phyloP scores from a whole-genome alignment of 2,329 filamentous ascomycete genomes.

The Alternaria metachromatica region DNA sequence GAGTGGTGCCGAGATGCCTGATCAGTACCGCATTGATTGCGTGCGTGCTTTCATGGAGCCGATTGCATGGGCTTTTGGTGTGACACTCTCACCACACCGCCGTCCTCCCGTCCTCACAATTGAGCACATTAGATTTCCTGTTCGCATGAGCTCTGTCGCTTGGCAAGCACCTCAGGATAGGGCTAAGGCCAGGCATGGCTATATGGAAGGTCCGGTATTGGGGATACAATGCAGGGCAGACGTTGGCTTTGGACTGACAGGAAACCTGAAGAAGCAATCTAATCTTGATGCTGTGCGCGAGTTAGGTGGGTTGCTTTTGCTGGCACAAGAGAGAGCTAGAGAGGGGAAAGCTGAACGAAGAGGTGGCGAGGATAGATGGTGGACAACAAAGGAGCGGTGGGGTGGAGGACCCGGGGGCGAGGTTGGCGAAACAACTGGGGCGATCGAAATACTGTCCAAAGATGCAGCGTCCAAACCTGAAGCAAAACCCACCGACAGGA shows the following conservation, averaged over 20 bases:
- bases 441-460: constrained; percentile 31
- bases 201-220: constrained; percentile 65
- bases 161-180: constrained; percentile 62
- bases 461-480: constrained; percentile 38
- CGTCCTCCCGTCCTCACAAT: constrained; percentile 57
- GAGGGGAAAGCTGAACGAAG: constrained; percentile 59
- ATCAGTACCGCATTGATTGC: constrained; percentile 62
- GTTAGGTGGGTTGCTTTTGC: constrained; percentile 62
- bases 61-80: constrained; percentile 64
- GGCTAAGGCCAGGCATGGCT: constrained; percentile 59
- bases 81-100: constrained; percentile 57
- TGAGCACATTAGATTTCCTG: constrained; percentile 60
- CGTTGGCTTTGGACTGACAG: constrained; percentile 57
- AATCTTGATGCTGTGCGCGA: constrained; percentile 64
- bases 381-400: constrained; percentile 63
- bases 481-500: constrained; percentile 43
- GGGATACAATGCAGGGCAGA: constrained; percentile 63
- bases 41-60: constrained; percentile 65
- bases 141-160: constrained; percentile 62
- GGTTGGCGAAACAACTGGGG: constrained; percentile 43
- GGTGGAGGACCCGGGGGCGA: constrained; percentile 61
- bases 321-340: constrained; percentile 67
- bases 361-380: constrained; percentile 66
- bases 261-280: constrained; percentile 38
- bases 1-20: constrained; percentile 65